Percentiles rank a stretch among this genome's conserved stretches.
Evolutionary conservation across 441 rosid genomes (phyloP).

Genomic region (Arabidopsis hybrid): DNA sequence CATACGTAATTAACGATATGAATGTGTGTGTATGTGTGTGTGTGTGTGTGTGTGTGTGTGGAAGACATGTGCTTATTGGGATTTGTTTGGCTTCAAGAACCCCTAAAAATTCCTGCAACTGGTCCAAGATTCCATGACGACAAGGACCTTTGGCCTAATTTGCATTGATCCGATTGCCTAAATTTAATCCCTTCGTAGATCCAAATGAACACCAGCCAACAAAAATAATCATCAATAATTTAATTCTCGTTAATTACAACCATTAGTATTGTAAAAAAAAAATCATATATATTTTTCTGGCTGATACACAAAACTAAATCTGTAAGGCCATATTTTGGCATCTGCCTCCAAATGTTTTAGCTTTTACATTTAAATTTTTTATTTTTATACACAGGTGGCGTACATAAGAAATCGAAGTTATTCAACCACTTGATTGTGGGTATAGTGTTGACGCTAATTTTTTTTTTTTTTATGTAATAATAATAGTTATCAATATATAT

Average conservation of each 20-base stretch:
- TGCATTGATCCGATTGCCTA: constrained; percentile 43
- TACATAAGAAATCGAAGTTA: not conserved
- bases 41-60: constrained; percentile 14
- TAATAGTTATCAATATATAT: not conserved
- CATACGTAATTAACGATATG: constrained; percentile 23
- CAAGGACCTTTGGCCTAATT: constrained; percentile 44
- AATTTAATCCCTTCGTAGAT: constrained; percentile 42
- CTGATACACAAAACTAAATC: constrained; percentile 16
- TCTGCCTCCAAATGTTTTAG: constrained; percentile 1
- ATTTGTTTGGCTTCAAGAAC: constrained; percentile 47
- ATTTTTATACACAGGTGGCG: not conserved
- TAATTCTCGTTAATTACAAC: constrained; percentile 8
- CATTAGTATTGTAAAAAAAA: constrained; percentile 9
- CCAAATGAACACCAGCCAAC: constrained; percentile 45
- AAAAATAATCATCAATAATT: not conserved
- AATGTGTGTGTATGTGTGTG: constrained; percentile 18
- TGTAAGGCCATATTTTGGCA: not conserved
- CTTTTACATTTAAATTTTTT: not conserved
- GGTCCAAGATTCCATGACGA: constrained; percentile 48
- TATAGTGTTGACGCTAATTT: not conserved
- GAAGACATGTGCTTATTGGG: constrained; percentile 45
- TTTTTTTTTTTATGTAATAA: not conserved
- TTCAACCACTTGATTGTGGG: not conserved
- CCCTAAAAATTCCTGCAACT: constrained; percentile 42
- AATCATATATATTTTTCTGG: constrained; percentile 8